Conservation (phyloP, 73 alveolate genomes). For the Blepharisma stoltei region DNA sequence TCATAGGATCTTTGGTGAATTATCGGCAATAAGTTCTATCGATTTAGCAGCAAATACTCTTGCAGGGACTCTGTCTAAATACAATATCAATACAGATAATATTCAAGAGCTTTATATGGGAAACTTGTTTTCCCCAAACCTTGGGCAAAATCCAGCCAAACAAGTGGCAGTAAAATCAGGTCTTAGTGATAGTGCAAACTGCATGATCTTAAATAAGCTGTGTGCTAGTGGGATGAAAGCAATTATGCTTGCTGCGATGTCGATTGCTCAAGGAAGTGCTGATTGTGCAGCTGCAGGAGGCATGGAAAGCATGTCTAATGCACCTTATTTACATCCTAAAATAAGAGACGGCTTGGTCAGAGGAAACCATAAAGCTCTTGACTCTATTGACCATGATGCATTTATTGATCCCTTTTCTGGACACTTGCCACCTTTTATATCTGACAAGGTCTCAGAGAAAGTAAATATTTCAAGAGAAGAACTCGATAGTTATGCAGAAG, state of each 20-base stretch:
- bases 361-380: conserved; percentile 52
- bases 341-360: conserved; percentile 67
- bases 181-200: conserved; percentile 39
- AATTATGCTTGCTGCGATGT: conserved; percentile 71
- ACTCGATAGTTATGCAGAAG: not conserved
- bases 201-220: conserved; percentile 70
- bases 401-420: conserved; percentile 69
- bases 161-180: conserved; percentile 76
- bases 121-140: conserved; percentile 67
- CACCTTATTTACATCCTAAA: conserved; percentile 66
- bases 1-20: not conserved
- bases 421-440: conserved; percentile 27
- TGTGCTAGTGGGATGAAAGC: conserved; percentile 88
- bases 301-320: conserved; percentile 76
- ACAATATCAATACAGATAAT: conserved; percentile 47
- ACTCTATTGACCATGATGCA: conserved; percentile 50
- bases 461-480: not conserved
- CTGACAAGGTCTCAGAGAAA: not conserved
- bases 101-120: conserved; percentile 79
- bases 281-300: conserved; percentile 77
- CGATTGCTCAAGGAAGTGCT: conserved; percentile 72
- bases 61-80: conserved; percentile 60
- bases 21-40: conserved; percentile 46
- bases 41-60: conserved; percentile 65
- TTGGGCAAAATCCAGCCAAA: conserved; percentile 77